Conservation (phyloP, 1,284 basidiomycete species). For the Golubevia sp. region DNA sequence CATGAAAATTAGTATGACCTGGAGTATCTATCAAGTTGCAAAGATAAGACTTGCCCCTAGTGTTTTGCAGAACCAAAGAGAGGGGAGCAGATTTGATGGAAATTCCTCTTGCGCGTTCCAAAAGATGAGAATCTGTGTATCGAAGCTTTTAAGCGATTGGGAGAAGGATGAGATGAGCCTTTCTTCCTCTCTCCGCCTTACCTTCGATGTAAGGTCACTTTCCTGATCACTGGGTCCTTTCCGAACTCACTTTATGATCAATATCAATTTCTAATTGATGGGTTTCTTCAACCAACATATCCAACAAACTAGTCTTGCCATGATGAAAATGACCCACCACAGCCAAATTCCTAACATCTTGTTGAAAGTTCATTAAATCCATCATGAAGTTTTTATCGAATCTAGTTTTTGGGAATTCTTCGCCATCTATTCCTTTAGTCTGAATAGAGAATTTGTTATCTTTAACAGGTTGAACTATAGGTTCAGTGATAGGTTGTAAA, state of each 20-base stretch:
- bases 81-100: constrained; percentile 97
- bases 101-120: constrained; percentile 85
- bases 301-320: constrained; percentile 94
- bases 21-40: constrained; percentile 57
- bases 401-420: constrained; percentile 47
- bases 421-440: constrained; percentile 25
- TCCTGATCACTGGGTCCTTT: no score
- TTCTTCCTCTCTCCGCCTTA: no score
- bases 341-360: constrained; percentile 56
- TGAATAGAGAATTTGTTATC: constrained; percentile 65
- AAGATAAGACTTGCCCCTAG: constrained; percentile 42
- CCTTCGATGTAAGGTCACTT: no score
- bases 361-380: constrained; percentile 50
- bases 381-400: constrained; percentile 52
- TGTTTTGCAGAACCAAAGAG: constrained; percentile 77
- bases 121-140: constrained; percentile 92
- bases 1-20: constrained; percentile 56
- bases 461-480: constrained; percentile 56
- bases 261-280: constrained; percentile 74
- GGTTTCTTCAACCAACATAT: constrained; percentile 96
- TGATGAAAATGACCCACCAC: constrained; percentile 85
- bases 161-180: background rate
- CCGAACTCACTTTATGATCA: constrained; percentile 32
- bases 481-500: constrained; percentile 52
- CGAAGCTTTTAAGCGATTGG: constrained; percentile 67